A percentile compares a stretch with the other conserved stretches of the same genome.
Conservation (phyloP, 2,329 filamentous ascomycete species). For the Hypoxylon sp. region DNA sequence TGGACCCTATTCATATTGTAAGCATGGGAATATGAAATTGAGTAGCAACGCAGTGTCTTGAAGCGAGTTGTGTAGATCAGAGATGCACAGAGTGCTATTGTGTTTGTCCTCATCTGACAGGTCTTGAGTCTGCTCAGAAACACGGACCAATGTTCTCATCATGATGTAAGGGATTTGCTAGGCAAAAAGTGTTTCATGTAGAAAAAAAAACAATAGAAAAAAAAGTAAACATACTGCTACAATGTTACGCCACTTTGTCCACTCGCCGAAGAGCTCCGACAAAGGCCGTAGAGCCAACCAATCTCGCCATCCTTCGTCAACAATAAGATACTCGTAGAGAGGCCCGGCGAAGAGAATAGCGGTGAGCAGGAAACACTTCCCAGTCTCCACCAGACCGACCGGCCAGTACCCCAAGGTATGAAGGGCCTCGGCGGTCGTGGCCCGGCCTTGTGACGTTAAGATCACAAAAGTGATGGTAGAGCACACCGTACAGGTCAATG, state of each 20-base stretch:
- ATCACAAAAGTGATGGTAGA: slow-evolving; percentile 77
- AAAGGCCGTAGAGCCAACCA: slow-evolving; percentile 72
- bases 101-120: slow-evolving; percentile 54
- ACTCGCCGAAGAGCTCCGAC: slow-evolving; percentile 75
- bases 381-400: slow-evolving; percentile 73
- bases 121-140: slow-evolving; percentile 75
- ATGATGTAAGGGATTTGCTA: slow-evolving; percentile 56
- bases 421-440: slow-evolving; percentile 68
- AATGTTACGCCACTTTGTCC: slow-evolving; percentile 88
- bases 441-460: slow-evolving; percentile 68
- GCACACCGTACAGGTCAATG: slow-evolving; percentile 79
- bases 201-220: neutral
- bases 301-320: slow-evolving; percentile 77
- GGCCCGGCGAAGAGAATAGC: slow-evolving; percentile 86
- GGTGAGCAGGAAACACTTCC: slow-evolving; percentile 77
- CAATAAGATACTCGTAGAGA: slow-evolving; percentile 82
- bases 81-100: slow-evolving; percentile 56
- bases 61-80: slow-evolving; percentile 23
- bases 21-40: slow-evolving; percentile 2
- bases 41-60: slow-evolving; percentile 12
- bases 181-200: slow-evolving; percentile 4
- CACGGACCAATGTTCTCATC: slow-evolving; percentile 87
- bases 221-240: slow-evolving; percentile 75
- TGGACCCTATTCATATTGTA: slow-evolving; percentile 72
- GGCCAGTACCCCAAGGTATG: slow-evolving; percentile 88